Evolutionary conservation across 331 rosid species (phyloP).

Genomic region (Cydonia oblonga): DNA sequence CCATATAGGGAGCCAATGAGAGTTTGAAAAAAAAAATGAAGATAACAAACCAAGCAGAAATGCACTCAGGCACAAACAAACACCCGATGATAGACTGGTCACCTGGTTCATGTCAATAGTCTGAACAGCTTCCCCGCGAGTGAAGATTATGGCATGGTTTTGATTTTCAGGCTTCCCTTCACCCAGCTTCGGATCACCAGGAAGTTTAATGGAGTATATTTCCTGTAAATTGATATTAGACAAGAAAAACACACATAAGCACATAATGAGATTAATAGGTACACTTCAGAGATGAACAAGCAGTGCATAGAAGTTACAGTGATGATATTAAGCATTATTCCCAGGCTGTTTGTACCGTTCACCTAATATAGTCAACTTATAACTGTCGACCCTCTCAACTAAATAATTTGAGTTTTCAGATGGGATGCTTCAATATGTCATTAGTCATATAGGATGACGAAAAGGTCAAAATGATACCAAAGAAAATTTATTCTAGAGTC

Average conservation of each 20-base stretch:
- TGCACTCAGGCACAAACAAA: neutral
- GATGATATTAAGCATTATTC: neutral
- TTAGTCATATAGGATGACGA: neutral
- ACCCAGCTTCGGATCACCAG: constrained; percentile 97
- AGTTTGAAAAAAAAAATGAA: neutral
- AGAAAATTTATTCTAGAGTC: neutral
- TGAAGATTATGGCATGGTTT: constrained; percentile 91
- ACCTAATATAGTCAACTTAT: neutral
- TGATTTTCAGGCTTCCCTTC: constrained; percentile 99
- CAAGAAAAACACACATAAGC: constrained; percentile 2
- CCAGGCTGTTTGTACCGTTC: neutral
- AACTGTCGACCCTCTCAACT: neutral
- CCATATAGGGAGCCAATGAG: neutral
- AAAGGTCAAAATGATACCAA: neutral
- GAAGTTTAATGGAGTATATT: constrained; percentile 83
- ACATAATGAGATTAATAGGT: neutral
- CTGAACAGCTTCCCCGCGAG: constrained; percentile 97
- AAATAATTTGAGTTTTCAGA: neutral
- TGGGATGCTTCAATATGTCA: neutral
- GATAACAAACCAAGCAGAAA: neutral
- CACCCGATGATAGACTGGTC: neutral
- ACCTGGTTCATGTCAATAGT: constrained; percentile 99
- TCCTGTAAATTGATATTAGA: constrained; percentile 37
- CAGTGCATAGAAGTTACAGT: too few species aligned
- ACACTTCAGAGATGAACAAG: neutral